These are phyloP conservation scores for Blastobotrys indianensis DNA, from an alignment of 1,139 yeast genomes.

Conservation along the genomic window DNA sequence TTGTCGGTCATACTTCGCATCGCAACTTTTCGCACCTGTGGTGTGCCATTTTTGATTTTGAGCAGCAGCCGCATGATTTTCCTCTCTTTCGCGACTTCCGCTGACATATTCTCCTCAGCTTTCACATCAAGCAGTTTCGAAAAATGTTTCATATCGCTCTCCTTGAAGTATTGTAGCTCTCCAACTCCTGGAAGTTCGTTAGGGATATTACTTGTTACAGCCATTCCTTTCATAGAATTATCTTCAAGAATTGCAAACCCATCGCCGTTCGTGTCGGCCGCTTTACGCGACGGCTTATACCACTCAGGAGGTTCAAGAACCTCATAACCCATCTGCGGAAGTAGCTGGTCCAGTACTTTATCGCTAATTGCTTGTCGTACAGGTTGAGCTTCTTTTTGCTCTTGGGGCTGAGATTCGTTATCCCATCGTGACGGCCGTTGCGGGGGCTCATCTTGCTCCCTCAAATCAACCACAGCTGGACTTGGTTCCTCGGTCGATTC, in stretches of 20 bases:
- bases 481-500: slow-evolving; percentile 14
- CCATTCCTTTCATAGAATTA: slow-evolving; percentile 25
- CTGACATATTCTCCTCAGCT: slow-evolving; percentile 35
- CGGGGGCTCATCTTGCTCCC: slow-evolving; percentile 13
- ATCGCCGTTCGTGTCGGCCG: slow-evolving; percentile 27
- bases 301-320: slow-evolving; percentile 45
- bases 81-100: slow-evolving; percentile 54
- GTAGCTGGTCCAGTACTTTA: slow-evolving; percentile 44
- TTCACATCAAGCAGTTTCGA: slow-evolving; percentile 48
- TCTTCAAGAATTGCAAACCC: slow-evolving; percentile 34
- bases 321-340: slow-evolving; percentile 50
- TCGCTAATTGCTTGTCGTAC: slow-evolving; percentile 35
- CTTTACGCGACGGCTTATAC: slow-evolving; percentile 36
- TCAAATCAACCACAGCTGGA: slow-evolving; percentile 20
- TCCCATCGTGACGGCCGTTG: slow-evolving; percentile 27
- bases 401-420: slow-evolving; percentile 4
- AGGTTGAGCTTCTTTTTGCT: neutral
- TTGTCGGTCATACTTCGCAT: slow-evolving; percentile 61
- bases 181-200: slow-evolving; percentile 59
- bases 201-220: slow-evolving; percentile 34
- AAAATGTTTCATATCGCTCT: slow-evolving; percentile 68
- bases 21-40: slow-evolving; percentile 61
- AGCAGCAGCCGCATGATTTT: slow-evolving; percentile 59
- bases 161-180: slow-evolving; percentile 61
- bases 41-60: slow-evolving; percentile 73